Evolutionary conservation across 345 rosid genomes (phyloP).

Genomic region (Psidium guajava): DNA sequence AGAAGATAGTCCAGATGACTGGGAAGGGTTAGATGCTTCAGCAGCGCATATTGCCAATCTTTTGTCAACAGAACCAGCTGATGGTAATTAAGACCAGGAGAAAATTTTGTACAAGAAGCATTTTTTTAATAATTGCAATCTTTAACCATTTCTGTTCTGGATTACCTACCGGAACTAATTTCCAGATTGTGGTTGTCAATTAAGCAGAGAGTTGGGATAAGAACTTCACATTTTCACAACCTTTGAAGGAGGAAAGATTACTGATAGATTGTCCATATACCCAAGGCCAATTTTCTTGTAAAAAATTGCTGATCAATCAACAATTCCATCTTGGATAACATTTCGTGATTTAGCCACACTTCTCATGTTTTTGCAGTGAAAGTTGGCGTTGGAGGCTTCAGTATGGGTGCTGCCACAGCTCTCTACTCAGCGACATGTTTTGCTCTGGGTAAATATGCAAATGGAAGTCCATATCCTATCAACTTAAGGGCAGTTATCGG

Average conservation of each 20-base stretch:
- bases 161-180: neutral
- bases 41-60: conserved; percentile 15
- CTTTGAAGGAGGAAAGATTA: neutral
- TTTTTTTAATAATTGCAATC: neutral
- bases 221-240: neutral
- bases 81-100: conserved; percentile 5
- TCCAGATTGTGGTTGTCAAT: neutral
- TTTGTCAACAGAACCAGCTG: conserved; percentile 13
- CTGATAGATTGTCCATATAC: neutral
- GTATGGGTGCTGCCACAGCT: conserved; percentile 94
- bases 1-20: conserved; percentile 11
- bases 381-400: conserved; percentile 91
- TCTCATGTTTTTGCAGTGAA: conserved; percentile 35
- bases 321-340: neutral
- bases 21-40: conserved; percentile 14
- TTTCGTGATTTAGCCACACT: neutral
- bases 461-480: conserved; percentile 51
- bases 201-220: neutral
- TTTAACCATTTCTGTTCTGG: neutral
- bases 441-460: conserved; percentile 56
- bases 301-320: neutral
- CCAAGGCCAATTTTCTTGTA: neutral
- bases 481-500: conserved; percentile 58
- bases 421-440: conserved; percentile 85
- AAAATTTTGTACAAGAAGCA: neutral